Conservation (phyloP, 345 rosid species). For the Erysimum cheiranthoides region DNA sequence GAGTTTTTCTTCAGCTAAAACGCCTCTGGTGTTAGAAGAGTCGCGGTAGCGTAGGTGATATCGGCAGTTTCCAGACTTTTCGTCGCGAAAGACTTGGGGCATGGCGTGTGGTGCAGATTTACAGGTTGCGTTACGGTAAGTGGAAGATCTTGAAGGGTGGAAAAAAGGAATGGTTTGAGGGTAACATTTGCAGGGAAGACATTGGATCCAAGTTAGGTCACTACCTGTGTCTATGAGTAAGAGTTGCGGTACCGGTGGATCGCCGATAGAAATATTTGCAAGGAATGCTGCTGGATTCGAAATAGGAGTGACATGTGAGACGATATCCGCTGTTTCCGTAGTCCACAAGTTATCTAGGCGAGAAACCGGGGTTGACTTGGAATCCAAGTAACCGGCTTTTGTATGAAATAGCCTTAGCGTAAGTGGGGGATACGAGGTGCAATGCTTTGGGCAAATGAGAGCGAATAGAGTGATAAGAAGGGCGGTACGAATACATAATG, state of each 20-base stretch:
- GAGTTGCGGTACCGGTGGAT: slow-evolving; percentile 38
- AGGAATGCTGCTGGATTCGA: slow-evolving; percentile 36
- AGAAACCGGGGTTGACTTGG: not conserved
- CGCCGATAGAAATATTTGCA: slow-evolving; percentile 42
- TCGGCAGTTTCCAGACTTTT: slow-evolving; percentile 36
- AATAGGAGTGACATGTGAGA: slow-evolving; percentile 38
- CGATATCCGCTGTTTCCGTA: slow-evolving; percentile 14
- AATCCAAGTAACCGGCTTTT: slow-evolving; percentile 4
- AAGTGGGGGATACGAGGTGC: slow-evolving; percentile 17
- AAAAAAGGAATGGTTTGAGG: slow-evolving; percentile 28
- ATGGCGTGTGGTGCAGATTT: slow-evolving; percentile 37
- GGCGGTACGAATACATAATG: not conserved
- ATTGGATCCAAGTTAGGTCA: slow-evolving; percentile 47
- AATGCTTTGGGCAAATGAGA: not conserved
- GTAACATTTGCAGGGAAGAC: slow-evolving; percentile 46
- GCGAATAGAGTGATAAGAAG: slow-evolving; percentile 9
- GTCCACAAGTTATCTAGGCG: slow-evolving; percentile 17
- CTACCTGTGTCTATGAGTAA: slow-evolving; percentile 44
- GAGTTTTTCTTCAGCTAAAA: slow-evolving; percentile 42
- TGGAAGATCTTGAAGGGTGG: slow-evolving; percentile 43
- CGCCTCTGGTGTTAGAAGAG: slow-evolving; percentile 29
- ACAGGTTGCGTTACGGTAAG: slow-evolving; percentile 41
- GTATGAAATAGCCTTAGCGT: not conserved
- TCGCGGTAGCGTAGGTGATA: slow-evolving; percentile 39
- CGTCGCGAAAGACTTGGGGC: slow-evolving; percentile 20